Conservation (phyloP, 2,329 filamentous ascomycete species). For the Sporothrix humicola region DNA sequence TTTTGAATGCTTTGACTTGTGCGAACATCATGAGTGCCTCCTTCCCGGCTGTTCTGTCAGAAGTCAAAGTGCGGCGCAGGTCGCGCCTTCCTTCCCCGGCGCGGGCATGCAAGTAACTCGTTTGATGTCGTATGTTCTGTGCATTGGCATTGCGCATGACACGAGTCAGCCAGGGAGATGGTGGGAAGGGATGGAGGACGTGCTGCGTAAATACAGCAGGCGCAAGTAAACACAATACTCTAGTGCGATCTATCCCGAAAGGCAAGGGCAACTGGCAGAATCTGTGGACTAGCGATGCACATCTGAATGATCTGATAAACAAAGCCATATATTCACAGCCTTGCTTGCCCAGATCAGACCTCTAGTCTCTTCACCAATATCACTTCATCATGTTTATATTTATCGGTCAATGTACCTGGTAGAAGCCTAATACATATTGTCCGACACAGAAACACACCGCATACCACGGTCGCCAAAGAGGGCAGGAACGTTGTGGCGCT, state of each 20-base stretch:
- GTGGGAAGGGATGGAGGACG: conserved; percentile 8
- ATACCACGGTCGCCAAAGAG: neutral
- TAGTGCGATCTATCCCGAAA: neutral
- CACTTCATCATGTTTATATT: too few relatives aligned
- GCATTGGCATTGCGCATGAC: conserved; percentile 19
- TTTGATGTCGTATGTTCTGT: conserved; percentile 17
- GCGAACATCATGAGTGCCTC: neutral
- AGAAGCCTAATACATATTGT: neutral
- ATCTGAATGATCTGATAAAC: neutral
- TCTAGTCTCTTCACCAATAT: too few relatives aligned
- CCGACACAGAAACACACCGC: neutral
- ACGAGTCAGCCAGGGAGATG: neutral
- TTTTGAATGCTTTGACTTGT: neutral
- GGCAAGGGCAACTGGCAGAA: neutral
- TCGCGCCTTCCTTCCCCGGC: conserved; percentile 8
- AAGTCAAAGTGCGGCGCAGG: conserved; percentile 6
- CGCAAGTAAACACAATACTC: neutral
- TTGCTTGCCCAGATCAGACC: too few relatives aligned
- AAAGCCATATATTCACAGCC: neutral
- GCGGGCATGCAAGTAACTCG: neutral
- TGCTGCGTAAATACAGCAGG: neutral
- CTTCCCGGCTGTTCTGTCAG: neutral
- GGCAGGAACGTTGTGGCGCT: neutral
- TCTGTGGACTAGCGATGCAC: neutral
- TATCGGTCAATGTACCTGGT: too few relatives aligned